Conservation (phyloP, 1,139 yeast genomes). For the Casaregolazyma suthepensis region DNA sequence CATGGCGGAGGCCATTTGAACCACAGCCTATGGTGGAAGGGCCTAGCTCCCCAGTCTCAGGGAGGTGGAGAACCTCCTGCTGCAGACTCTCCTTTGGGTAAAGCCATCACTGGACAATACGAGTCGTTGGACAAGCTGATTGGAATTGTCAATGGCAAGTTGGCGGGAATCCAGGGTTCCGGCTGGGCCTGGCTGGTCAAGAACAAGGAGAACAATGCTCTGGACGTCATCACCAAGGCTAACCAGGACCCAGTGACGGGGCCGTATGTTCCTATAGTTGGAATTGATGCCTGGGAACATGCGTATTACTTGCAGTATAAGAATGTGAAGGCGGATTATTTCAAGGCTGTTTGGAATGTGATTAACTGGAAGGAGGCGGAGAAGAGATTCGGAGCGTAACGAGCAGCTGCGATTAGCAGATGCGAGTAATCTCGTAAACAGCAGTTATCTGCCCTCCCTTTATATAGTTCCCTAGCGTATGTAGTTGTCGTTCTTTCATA, state of each 20-base stretch:
- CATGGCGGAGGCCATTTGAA: slow-evolving; percentile 93
- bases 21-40: slow-evolving; percentile 87
- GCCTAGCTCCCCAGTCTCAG: slow-evolving; percentile 70
- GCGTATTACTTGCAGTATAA: slow-evolving; percentile 95
- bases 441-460: too few species aligned
- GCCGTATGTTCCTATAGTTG: slow-evolving; percentile 70
- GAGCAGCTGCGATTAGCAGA: not conserved
- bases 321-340: slow-evolving; percentile 90
- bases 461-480: too few species aligned
- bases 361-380: slow-evolving; percentile 96
- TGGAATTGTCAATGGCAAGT: slow-evolving; percentile 60
- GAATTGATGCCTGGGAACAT: slow-evolving; percentile 98
- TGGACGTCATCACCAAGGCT: slow-evolving; percentile 79
- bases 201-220: slow-evolving; percentile 72
- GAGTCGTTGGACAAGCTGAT: slow-evolving; percentile 76
- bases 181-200: slow-evolving; percentile 97
- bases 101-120: slow-evolving; percentile 59
- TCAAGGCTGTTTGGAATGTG: slow-evolving; percentile 95
- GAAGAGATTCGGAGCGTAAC: slow-evolving; percentile 37
- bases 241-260: slow-evolving; percentile 90
- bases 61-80: slow-evolving; percentile 86
- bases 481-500: too few species aligned
- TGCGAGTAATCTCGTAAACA: too few species aligned
- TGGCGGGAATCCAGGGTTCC: slow-evolving; percentile 94
- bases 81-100: slow-evolving; percentile 49